Conservation (phyloP, 805 yeast species). For the Nakazawaea anatomiae region DNA sequence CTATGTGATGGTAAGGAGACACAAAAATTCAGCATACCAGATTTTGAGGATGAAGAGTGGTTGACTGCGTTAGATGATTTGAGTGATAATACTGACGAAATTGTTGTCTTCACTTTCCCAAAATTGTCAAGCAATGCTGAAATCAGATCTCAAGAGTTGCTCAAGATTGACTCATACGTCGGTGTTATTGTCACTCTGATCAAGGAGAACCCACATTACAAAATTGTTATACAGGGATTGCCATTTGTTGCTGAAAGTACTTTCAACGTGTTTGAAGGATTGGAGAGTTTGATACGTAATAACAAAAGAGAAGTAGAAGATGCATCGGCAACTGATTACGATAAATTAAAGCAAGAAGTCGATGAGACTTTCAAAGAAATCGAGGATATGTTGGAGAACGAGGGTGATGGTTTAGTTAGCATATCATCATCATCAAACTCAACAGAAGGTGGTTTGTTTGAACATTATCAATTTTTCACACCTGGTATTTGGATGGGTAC, state of each 20-base stretch:
- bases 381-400: conserved; percentile 20
- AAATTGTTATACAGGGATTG: conserved; percentile 26
- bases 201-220: conserved; percentile 9
- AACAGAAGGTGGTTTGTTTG: conserved; percentile 38
- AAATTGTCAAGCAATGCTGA: not conserved
- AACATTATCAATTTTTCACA: conserved; percentile 64
- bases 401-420: conserved; percentile 1
- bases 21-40: not conserved
- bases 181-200: conserved; percentile 2
- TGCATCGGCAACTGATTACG: conserved; percentile 15
- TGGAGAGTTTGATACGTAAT: conserved; percentile 3
- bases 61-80: not conserved
- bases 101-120: conserved; percentile 11
- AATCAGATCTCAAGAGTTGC: not conserved
- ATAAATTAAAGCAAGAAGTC: conserved; percentile 20
- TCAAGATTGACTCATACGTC: conserved; percentile 7
- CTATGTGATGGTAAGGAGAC: not conserved
- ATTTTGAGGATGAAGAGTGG: conserved; percentile 8
- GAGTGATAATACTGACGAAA: conserved; percentile 1
- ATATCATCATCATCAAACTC: not conserved
- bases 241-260: conserved; percentile 16
- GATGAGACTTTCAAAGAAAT: conserved; percentile 25
- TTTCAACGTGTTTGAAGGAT: conserved; percentile 4
- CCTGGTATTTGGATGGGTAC: conserved; percentile 78
- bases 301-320: conserved; percentile 13